These are phyloP conservation scores for Talaromyces marneffei DNA, from an alignment of 2,329 filamentous ascomycete species.

Conservation along the genomic window DNA sequence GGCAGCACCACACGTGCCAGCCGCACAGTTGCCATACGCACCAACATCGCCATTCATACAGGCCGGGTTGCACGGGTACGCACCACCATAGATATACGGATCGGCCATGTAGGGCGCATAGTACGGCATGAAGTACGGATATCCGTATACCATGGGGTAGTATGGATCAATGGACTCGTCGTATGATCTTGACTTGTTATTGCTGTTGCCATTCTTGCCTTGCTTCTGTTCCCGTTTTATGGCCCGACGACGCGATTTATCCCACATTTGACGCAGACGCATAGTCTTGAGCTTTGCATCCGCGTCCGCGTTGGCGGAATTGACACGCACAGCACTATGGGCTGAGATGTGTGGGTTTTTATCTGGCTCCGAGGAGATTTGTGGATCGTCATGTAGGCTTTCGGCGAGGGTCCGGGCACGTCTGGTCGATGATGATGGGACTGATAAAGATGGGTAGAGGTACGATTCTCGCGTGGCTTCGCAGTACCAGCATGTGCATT, in stretches of 20 bases:
- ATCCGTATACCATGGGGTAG: constrained; percentile 41
- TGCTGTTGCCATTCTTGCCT: neutral
- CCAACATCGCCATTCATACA: constrained; percentile 40
- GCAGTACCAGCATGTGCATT: constrained; percentile 81
- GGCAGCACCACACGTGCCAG: constrained; percentile 40
- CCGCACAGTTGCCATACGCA: constrained; percentile 43
- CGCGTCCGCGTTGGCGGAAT: constrained; percentile 15
- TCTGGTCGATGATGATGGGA: constrained; percentile 37
- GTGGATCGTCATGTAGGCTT: constrained; percentile 34
- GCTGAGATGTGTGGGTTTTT: constrained; percentile 65
- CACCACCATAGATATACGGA: constrained; percentile 34
- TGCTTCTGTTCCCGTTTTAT: constrained; percentile 23
- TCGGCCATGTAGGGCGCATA: constrained; percentile 46
- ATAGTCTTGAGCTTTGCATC: constrained; percentile 27
- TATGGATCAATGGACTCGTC: constrained; percentile 20
- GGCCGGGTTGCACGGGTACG: constrained; percentile 42
- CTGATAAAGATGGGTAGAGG: constrained; percentile 39
- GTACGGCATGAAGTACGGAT: constrained; percentile 40
- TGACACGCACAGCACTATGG: constrained; percentile 58
- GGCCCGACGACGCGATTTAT: constrained; percentile 30
- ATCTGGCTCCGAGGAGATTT: constrained; percentile 45
- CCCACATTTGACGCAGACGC: constrained; percentile 53
- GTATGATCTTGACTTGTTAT: constrained; percentile 26
- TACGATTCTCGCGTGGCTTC: constrained; percentile 60
- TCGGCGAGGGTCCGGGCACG: constrained; percentile 50